Evolutionary conservation across 805 yeast genomes (phyloP).

Genomic region (Candida odintsovae): DNA sequence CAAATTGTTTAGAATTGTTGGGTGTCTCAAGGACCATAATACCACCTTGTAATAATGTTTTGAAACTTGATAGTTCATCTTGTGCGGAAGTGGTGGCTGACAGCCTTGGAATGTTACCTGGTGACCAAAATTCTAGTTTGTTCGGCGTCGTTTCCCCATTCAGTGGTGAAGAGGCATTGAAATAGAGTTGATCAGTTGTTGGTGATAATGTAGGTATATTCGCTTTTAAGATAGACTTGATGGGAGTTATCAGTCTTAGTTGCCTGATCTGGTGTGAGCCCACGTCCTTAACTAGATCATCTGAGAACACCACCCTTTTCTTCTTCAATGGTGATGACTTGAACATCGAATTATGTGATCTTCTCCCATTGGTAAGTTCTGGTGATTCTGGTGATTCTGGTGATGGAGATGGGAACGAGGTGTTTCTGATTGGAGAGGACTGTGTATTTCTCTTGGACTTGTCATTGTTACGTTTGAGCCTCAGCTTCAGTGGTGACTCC

Average conservation of each 20-base stretch:
- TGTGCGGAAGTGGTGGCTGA: background rate
- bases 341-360: background rate
- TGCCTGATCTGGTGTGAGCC: background rate
- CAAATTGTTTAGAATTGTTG: constrained; percentile 18
- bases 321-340: constrained; percentile 20
- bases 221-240: constrained; percentile 18
- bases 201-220: background rate
- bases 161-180: constrained; percentile 1
- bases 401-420: background rate
- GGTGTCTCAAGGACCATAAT: constrained; percentile 7
- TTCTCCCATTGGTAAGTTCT: background rate
- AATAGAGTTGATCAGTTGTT: constrained; percentile 11
- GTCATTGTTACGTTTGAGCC: background rate
- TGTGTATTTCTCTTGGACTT: background rate
- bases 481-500: background rate
- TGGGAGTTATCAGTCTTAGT: constrained; percentile 13
- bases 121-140: constrained; percentile 19
- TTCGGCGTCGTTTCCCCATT: constrained; percentile 1
- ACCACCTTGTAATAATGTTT: constrained; percentile 18
- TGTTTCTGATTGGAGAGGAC: background rate
- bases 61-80: constrained; percentile 13
- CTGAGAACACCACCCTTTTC: constrained; percentile 18
- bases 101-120: constrained; percentile 21
- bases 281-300: constrained; percentile 5
- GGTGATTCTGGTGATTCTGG: background rate